phyloP scores from a whole-genome alignment of 305 asterid genomes.

The Euphrasia arctica region DNA sequence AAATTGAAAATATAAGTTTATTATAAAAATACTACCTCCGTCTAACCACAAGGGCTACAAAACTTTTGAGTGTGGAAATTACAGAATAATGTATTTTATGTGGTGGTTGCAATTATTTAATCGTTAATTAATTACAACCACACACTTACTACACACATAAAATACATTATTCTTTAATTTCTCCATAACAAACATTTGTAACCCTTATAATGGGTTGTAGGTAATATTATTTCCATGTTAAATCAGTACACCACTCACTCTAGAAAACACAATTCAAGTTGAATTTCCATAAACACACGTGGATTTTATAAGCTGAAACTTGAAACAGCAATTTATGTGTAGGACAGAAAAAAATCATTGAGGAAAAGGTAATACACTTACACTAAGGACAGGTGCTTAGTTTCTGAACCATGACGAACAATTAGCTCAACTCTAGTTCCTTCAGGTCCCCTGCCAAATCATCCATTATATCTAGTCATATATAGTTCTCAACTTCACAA shows the following conservation, averaged over 20 bases:
- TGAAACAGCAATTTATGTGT: slow-evolving; percentile 11
- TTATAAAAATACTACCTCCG: slow-evolving; percentile 1
- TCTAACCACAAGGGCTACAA: too few relatives aligned
- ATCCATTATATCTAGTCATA: slow-evolving; percentile 27
- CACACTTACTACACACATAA: too few relatives aligned
- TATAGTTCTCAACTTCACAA: slow-evolving; percentile 22
- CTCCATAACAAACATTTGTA: too few relatives aligned
- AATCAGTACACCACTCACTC: neutral
- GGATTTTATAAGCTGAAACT: slow-evolving; percentile 9
- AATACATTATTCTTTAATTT: too few relatives aligned
- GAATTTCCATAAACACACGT: slow-evolving; percentile 9
- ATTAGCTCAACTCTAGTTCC: slow-evolving; percentile 80
- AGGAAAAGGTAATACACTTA: slow-evolving; percentile 38
- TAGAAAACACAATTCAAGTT: slow-evolving; percentile 19
- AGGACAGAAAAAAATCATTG: slow-evolving; percentile 1
- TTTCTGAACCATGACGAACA: slow-evolving; percentile 66
- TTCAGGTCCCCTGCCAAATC: slow-evolving; percentile 82
- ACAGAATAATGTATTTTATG: too few relatives aligned
- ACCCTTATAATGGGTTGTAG: too few relatives aligned
- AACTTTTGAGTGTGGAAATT: too few relatives aligned
- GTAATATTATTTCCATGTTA: neutral
- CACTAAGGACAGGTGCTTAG: slow-evolving; percentile 59
- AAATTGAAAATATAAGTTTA: slow-evolving; percentile 15
- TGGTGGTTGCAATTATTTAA: too few relatives aligned
- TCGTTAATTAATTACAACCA: too few relatives aligned